Evolutionary conservation across 2,329 filamentous ascomycete genomes (phyloP).

Genomic region (Penicillium sp.): DNA sequence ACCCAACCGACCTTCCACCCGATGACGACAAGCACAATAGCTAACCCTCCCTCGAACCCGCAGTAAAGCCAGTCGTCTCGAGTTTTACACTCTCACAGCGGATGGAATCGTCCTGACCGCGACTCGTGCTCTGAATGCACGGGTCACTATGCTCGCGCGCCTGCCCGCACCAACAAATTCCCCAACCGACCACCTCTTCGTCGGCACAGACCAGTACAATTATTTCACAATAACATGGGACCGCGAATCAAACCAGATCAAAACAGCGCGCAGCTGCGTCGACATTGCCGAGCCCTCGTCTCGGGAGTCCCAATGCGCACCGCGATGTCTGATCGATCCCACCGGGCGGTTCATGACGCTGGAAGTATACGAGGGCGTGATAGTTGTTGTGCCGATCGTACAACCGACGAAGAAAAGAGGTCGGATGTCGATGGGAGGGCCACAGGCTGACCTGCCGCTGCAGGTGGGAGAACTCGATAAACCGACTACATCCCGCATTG

Average conservation of each 20-base stretch:
- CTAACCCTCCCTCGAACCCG: slow-evolving; percentile 1
- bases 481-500: slow-evolving; percentile 53
- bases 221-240: slow-evolving; percentile 91
- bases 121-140: slow-evolving; percentile 70
- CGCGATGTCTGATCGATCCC: slow-evolving; percentile 76
- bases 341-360: slow-evolving; percentile 59
- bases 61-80: slow-evolving; percentile 42
- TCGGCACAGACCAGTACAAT: slow-evolving; percentile 79
- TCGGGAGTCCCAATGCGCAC: slow-evolving; percentile 69
- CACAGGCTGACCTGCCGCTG: slow-evolving; percentile 22
- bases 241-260: slow-evolving; percentile 43
- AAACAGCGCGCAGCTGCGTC: slow-evolving; percentile 51
- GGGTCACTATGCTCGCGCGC: slow-evolving; percentile 66
- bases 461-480: slow-evolving; percentile 52
- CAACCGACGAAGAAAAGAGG: slow-evolving; percentile 43
- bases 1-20: background rate
- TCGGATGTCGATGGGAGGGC: slow-evolving; percentile 19
- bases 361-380: slow-evolving; percentile 60
- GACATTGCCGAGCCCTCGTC: slow-evolving; percentile 54
- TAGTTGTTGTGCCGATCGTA: slow-evolving; percentile 56
- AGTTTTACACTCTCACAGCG: slow-evolving; percentile 49
- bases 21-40: background rate
- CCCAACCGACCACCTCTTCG: slow-evolving; percentile 73
- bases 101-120: slow-evolving; percentile 58
- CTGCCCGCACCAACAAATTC: slow-evolving; percentile 55